These are phyloP conservation scores for Neurospora sp. DNA, from an alignment of 495 filamentous ascomycete genomes.

Conservation along the genomic window DNA sequence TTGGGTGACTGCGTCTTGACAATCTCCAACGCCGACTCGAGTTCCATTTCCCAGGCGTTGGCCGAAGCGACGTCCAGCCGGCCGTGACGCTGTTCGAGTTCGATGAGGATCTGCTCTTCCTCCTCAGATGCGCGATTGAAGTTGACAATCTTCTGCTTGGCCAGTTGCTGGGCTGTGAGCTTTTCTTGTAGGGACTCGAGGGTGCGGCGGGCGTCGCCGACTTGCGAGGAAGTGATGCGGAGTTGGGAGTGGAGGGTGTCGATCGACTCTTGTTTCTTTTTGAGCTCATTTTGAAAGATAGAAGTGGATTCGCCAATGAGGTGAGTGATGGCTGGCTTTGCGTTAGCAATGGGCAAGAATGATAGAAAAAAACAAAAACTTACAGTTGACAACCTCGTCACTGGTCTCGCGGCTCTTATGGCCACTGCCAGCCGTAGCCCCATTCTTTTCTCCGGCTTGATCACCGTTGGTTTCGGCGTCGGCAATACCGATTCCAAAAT, in stretches of 20 bases:
- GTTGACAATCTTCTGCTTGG: conserved; percentile 37
- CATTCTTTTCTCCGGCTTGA: conserved; percentile 19
- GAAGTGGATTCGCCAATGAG: conserved; percentile 63
- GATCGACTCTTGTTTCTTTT: conserved; percentile 70
- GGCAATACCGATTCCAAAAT: conserved; percentile 77
- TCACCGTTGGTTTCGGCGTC: conserved; percentile 37
- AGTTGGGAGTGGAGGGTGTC: conserved; percentile 67
- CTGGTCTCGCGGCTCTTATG: conserved; percentile 48
- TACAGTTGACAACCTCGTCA: conserved; percentile 61
- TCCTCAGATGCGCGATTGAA: conserved; percentile 39
- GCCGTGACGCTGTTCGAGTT: conserved; percentile 30
- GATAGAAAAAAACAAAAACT: conserved; percentile 20
- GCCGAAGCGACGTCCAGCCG: conserved; percentile 21
- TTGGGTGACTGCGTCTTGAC: conserved; percentile 6
- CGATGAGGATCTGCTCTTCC: conserved; percentile 32
- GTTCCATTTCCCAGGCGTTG: conserved; percentile 30
- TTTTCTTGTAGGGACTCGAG: conserved; percentile 56
- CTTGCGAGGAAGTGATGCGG: conserved; percentile 64
- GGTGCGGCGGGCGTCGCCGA: conserved; percentile 62
- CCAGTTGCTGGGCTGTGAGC: conserved; percentile 34
- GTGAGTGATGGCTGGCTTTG: conserved; percentile 53
- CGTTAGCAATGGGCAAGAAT: conserved; percentile 15
- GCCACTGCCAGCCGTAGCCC: conserved; percentile 20
- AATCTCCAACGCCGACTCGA: conserved; percentile 15
- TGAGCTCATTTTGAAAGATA: conserved; percentile 65